Percentiles rank a stretch among this genome's conserved stretches.
These are phyloP conservation scores for Puccinia brachypodii DNA, from an alignment of 1,284 basidiomycete species.

Conservation along the genomic window DNA sequence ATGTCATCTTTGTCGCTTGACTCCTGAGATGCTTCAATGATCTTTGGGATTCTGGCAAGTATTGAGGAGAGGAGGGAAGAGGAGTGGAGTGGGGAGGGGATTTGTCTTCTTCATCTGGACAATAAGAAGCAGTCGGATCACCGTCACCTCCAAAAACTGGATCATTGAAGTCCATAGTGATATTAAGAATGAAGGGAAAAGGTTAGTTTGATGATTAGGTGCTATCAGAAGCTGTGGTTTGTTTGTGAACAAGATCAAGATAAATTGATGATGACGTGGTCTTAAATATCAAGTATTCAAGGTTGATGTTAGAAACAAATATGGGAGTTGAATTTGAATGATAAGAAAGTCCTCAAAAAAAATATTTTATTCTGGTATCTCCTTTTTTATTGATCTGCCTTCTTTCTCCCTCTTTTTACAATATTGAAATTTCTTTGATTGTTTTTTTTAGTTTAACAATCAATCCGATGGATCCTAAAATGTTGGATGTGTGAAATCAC, in stretches of 20 bases:
- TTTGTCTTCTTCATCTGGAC: background rate
- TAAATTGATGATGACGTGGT: background rate
- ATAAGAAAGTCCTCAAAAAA: background rate
- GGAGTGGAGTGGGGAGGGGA: background rate
- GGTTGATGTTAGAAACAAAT: background rate
- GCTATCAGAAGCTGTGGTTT: no score
- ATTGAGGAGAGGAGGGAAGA: background rate
- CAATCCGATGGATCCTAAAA: no score
- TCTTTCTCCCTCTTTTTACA: background rate
- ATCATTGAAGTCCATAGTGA: background rate
- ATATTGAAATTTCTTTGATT: no score
- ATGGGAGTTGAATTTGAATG: background rate
- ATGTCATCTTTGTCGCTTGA: background rate
- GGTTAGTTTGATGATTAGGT: no score
- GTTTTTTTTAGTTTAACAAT: no score
- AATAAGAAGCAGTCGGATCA: background rate
- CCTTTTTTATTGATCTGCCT: background rate
- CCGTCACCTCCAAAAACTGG: background rate
- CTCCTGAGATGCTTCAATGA: background rate
- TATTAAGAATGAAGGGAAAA: background rate
- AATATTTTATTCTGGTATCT: background rate
- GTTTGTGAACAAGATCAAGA: background rate
- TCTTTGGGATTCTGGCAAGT: background rate
- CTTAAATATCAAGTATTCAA: background rate
- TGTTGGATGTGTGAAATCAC: no score